A percentile compares a stretch with the other conserved stretches of the same genome.
These are phyloP conservation scores for Dysphania ambrosioides DNA, from an alignment of 148 eudicot genomes.

Conservation along the genomic window DNA sequence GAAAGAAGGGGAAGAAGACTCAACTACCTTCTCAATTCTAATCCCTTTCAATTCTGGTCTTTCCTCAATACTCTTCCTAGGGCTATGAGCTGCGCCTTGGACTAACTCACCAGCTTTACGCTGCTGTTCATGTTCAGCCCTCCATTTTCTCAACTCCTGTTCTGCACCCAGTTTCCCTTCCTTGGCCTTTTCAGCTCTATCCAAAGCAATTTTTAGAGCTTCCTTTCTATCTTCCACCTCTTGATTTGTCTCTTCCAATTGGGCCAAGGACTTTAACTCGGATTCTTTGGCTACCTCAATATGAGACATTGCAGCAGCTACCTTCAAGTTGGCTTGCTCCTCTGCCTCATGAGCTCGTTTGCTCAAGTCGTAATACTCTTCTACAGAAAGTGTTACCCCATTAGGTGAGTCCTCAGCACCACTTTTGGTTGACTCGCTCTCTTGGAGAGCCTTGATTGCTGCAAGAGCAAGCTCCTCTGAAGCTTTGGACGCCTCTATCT, in stretches of 20 bases:
- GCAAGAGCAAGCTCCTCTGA: conserved; percentile 76
- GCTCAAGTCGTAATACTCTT: conserved; percentile 84
- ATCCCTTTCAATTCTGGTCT: conserved; percentile 26
- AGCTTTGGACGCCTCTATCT: conserved; percentile 90
- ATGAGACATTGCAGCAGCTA: conserved; percentile 58
- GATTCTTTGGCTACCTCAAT: conserved; percentile 73
- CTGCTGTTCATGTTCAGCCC: conserved; percentile 71
- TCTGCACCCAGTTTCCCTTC: conserved; percentile 84
- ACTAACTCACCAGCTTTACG: conserved; percentile 56
- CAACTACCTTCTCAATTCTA: conserved; percentile 33
- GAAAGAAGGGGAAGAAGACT: conserved; percentile 29
- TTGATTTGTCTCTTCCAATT: conserved; percentile 51
- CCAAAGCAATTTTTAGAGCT: conserved; percentile 50
- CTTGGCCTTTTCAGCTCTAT: conserved; percentile 73
- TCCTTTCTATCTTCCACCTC: conserved; percentile 57
- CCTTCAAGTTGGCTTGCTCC: conserved; percentile 64
- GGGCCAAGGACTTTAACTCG: conserved; percentile 51
- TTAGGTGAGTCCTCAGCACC: conserved; percentile 33
- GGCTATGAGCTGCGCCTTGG: conserved; percentile 33
- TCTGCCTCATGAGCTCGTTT: conserved; percentile 86
- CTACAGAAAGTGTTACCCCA: conserved; percentile 67
- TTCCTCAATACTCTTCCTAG: conserved; percentile 47
- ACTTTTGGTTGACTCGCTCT: conserved; percentile 55
- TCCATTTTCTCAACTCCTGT: conserved; percentile 84
- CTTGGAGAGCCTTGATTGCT: conserved; percentile 72